Evolutionary conservation across 345 rosid species (phyloP), one percentile per base, ranked within the genome.

Genomic region (Odontarrhena argentea): DNA sequence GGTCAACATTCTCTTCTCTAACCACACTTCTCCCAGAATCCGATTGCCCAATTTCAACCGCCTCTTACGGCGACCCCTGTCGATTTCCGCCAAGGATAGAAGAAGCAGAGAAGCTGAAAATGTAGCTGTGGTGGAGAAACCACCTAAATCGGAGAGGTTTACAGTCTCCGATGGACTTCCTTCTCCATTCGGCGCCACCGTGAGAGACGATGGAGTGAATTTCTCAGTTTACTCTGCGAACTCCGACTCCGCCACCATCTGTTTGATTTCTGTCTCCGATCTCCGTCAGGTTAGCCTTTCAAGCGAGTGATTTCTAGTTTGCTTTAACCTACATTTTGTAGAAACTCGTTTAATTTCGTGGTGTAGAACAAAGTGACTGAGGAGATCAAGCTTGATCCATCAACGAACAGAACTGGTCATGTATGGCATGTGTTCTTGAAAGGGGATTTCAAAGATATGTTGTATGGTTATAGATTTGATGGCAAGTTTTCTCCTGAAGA

Each of bases 351-450:
- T 60, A 15, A 30, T 8, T 25, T 48, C 50, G n/a, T 38, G 41
- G 49, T 81, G 81, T 83, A 93, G 98, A 82, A 70, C 71, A 79
- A 55, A 47, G 90, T 86, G 73, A 84, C 92, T 13, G 90, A 84
- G 79, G 77, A 85, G 76, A 83, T 93, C 45, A 13, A 69, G 70
- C 92, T 93, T 6, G 87, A 90, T 77, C 86, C 97, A 12, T 60
- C 71, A 11, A 78, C 35, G 18, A 88, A 86, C 76, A 86, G 71
- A 80, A 90, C 87, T 3, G 98, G 98, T 5, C 86, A 90, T 72
- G 78, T 86, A 1, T 93, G 97, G 98, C 97, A 93, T 81, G 81
- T 85, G 25, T 83, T 84, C 64, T 48, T 93, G 59, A 81, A 77
- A 80, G 97, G 98, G 9, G 77, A 86, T 60, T 84, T 90, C 26